phyloP scores from a whole-genome alignment of 1,284 basidiomycete species.

The Puccinia novopanici region DNA sequence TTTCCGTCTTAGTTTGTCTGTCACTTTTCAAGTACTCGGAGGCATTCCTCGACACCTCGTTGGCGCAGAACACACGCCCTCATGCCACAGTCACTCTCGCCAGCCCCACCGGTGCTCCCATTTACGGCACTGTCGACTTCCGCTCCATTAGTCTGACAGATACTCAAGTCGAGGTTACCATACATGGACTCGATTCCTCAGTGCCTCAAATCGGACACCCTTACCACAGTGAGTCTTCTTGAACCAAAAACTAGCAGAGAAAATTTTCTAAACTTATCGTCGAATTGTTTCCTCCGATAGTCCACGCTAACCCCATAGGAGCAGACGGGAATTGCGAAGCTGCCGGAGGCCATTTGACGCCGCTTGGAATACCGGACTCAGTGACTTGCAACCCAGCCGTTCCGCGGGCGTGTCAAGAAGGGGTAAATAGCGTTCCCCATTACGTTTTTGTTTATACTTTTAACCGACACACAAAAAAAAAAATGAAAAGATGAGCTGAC shows the following conservation, averaged over 20 bases:
- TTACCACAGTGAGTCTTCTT: slow-evolving; percentile 20
- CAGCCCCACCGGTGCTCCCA: slow-evolving; percentile 12
- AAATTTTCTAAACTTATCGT: neutral
- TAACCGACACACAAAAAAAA: too few relatives aligned
- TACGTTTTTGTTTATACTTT: neutral
- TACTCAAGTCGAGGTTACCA: neutral
- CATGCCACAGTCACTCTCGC: neutral
- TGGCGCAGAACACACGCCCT: neutral
- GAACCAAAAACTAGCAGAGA: neutral
- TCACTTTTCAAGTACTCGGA: neutral
- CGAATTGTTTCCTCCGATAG: neutral
- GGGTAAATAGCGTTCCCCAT: neutral
- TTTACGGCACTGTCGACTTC: slow-evolving; percentile 20
- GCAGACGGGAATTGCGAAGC: slow-evolving; percentile 30
- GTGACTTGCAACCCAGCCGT: slow-evolving; percentile 3
- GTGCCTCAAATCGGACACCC: neutral
- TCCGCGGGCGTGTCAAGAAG: slow-evolving; percentile 34
- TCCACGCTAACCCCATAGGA: slow-evolving; percentile 29
- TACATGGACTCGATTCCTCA: neutral
- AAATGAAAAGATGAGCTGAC: too few relatives aligned
- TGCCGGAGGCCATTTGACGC: slow-evolving; percentile 19
- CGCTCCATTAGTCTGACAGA: neutral
- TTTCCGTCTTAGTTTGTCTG: slow-evolving; percentile 4
- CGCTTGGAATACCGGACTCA: slow-evolving; percentile 17
- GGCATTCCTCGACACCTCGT: neutral